These are phyloP conservation scores for Sugiyamaella mastotermitis DNA, from an alignment of 805 yeast genomes.

Conservation along the genomic window DNA sequence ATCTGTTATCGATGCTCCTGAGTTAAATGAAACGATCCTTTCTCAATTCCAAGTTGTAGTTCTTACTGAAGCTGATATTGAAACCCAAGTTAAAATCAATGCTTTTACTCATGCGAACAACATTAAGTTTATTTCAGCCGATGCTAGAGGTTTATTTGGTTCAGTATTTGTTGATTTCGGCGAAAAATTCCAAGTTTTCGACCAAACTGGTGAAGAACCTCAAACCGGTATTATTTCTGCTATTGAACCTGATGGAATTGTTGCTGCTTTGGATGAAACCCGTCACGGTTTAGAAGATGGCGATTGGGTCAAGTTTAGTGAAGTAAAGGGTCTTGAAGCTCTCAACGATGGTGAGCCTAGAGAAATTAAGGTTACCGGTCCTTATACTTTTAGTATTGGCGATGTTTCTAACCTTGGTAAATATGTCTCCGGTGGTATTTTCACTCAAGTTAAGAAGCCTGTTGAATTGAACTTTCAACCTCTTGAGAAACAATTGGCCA, in stretches of 20 bases:
- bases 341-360: slow-evolving; percentile 69
- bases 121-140: slow-evolving; percentile 77
- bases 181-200: slow-evolving; percentile 67
- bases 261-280: slow-evolving; percentile 85
- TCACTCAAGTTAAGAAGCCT: slow-evolving; percentile 90
- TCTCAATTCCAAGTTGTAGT: slow-evolving; percentile 67
- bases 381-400: slow-evolving; percentile 81
- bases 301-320: slow-evolving; percentile 77
- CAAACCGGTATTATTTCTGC: slow-evolving; percentile 80
- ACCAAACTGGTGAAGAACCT: slow-evolving; percentile 92
- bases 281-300: slow-evolving; percentile 96
- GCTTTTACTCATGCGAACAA: slow-evolving; percentile 63
- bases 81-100: slow-evolving; percentile 71
- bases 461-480: slow-evolving; percentile 53
- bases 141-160: slow-evolving; percentile 84
- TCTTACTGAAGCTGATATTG: slow-evolving; percentile 70
- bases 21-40: slow-evolving; percentile 50
- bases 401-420: slow-evolving; percentile 50
- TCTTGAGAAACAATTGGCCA: slow-evolving; percentile 54
- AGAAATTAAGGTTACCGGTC: slow-evolving; percentile 83
- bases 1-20: slow-evolving; percentile 44
- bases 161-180: slow-evolving; percentile 89
- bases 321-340: slow-evolving; percentile 71
- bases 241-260: slow-evolving; percentile 81
- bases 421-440: slow-evolving; percentile 80